Evolutionary conservation across 2,329 filamentous ascomycete species (phyloP), one percentile per base, ranked within the genome.

Genomic region (Hysterium pulicare): DNA sequence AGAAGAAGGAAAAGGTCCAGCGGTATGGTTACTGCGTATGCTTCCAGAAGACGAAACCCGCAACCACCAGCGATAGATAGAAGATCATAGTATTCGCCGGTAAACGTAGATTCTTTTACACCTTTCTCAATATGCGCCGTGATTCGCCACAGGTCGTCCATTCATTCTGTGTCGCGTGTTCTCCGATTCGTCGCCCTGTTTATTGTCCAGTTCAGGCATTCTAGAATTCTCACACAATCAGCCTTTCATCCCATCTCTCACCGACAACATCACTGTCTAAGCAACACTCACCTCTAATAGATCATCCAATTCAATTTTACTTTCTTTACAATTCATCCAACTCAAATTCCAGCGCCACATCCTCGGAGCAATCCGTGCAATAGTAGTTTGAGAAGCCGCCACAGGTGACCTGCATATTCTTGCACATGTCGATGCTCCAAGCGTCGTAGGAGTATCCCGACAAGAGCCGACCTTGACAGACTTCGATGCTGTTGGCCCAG

Each of bases 401-500:
- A 50, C 69, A 72, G 30, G 51, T 58, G 19, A 66, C 64, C 15
- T 56, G 57, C 53, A 67, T 68, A 50, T 68, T 68, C 48, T 68
- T 69, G 56, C 69, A 71, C 68, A 71, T 73, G 55, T 73, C 71
- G 51, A 69, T 71, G 43, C 66, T 68, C 71, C 70, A 74, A 17
- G 69, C 67, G 45, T 74, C 71, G 52, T 69, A 69, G 2, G 70
- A 72, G 57, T 74, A 72, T 44, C 70, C 66, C 15, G 64, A 69
- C 17, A 74, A 63, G 5, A 70, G 67, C 15, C 71, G 67, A 40
- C 67, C 68, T 8, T 55, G 59, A 59, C 71, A 73, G 47, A 71
- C 62, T 52, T 74, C 71, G 45, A 73, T 66, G 41, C 55, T 66
- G 58, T 73, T 67, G 46, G 63, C 57, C 61, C 69, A 68, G 58